phyloP scores from a whole-genome alignment of 2,329 filamentous ascomycete species.

The Cyclaneusma minus region DNA sequence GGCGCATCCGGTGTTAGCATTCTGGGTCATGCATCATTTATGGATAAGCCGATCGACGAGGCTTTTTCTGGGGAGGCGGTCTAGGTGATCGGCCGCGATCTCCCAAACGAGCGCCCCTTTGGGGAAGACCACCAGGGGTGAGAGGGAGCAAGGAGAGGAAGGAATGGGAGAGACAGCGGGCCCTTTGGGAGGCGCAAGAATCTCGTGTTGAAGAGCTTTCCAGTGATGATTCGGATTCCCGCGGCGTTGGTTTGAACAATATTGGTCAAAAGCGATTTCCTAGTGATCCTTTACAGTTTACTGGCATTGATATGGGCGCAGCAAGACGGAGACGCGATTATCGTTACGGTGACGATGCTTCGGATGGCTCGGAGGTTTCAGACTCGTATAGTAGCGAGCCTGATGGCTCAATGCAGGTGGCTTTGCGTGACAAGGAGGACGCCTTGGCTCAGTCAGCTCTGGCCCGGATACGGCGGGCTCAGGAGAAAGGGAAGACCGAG shows the following conservation, averaged over 20 bases:
- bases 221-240: conserved; percentile 37
- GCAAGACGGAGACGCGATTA: conserved; percentile 13
- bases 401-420: conserved; percentile 35
- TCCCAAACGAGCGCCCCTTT: conserved; percentile 85
- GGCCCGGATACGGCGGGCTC: conserved; percentile 64
- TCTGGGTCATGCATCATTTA: conserved; percentile 81
- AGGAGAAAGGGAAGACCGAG: conserved; percentile 59
- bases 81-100: conserved; percentile 99
- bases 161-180: conserved; percentile 31
- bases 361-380: conserved; percentile 25
- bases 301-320: conserved; percentile 40
- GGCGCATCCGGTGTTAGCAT: conserved; percentile 90
- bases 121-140: conserved; percentile 99
- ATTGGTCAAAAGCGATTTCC: conserved; percentile 32
- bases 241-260: conserved; percentile 36
- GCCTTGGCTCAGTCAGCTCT: conserved; percentile 63
- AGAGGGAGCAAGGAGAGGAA: conserved; percentile 47
- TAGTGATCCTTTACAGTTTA: conserved; percentile 46
- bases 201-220: conserved; percentile 54
- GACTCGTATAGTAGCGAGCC: conserved; percentile 32
- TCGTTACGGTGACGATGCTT: conserved; percentile 22
- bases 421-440: conserved; percentile 54
- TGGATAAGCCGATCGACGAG: conserved; percentile 99
- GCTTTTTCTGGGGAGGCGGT: conserved; percentile 99
- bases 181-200: conserved; percentile 31